A percentile compares a stretch with the other conserved stretches of the same genome.
These are phyloP conservation scores for Ophiostoma quercus DNA, from an alignment of 2,329 filamentous ascomycete genomes.

Conservation along the genomic window DNA sequence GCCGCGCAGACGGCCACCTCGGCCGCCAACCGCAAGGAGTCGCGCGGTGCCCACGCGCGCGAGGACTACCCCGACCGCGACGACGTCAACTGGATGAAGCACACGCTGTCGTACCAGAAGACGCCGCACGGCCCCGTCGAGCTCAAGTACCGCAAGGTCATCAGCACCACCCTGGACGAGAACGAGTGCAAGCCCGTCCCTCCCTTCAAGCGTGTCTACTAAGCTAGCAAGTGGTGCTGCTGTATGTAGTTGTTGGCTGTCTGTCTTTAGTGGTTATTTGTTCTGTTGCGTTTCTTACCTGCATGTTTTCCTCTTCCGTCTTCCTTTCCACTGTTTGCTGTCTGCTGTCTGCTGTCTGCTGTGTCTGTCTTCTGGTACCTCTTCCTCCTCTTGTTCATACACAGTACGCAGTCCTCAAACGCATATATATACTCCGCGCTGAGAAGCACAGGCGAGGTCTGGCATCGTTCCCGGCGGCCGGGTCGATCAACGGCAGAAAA, in stretches of 20 bases:
- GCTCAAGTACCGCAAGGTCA: constrained; percentile 78
- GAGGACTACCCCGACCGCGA: constrained; percentile 96
- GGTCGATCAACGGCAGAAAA: constrained; percentile 12
- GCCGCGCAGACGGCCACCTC: constrained; percentile 88
- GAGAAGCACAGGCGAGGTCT: constrained; percentile 4
- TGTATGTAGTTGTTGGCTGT: not conserved
- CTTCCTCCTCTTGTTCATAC: not conserved
- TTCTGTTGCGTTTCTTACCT: not conserved
- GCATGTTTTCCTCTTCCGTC: not conserved
- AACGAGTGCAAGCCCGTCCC: constrained; percentile 93
- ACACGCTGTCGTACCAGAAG: constrained; percentile 96
- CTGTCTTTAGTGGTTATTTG: not conserved
- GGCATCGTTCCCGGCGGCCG: not conserved
- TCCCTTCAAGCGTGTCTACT: constrained; percentile 92
- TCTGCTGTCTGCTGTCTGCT: not conserved
- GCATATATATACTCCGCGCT: constrained; percentile 12
- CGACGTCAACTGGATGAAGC: constrained; percentile 98
- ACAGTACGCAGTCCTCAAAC: not conserved
- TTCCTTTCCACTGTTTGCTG: not conserved
- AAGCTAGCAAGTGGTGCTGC: constrained; percentile 34
- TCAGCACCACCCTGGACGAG: constrained; percentile 81
- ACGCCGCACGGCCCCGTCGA: constrained; percentile 81
- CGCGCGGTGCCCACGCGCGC: constrained; percentile 90
- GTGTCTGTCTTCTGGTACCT: not conserved
- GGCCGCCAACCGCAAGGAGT: constrained; percentile 93